Evolutionary conservation across 1,139 yeast species (phyloP), one percentile per base, ranked within the genome.

Genomic region (Pichia sp.): DNA sequence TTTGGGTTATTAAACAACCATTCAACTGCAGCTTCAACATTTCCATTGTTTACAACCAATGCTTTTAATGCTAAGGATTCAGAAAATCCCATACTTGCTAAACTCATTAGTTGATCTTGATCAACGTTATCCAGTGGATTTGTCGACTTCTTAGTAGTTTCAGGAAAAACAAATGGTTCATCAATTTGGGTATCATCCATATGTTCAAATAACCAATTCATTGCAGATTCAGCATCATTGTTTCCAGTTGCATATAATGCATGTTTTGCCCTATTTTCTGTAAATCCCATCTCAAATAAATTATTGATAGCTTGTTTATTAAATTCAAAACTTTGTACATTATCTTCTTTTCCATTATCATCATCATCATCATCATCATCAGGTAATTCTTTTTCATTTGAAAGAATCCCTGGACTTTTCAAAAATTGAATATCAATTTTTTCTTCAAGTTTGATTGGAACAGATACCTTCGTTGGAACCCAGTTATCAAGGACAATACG

Each of bases 171-270:
- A 34, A 81, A 68, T 1, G 87, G 84, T 9, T 64, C 76, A 59
- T 89, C 94, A 38, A 87, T 74, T 52, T 78, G 86, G 1, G 80
- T 61, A 55, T 88, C 96, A 23, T 88, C 96, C 80, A 86, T 77
- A 55, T 89, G 96, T 22, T 73, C 81, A 57, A 89, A 80, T 9
- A 93, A 59, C 96, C 97, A 88, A 54, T 86, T 85, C 84, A 86
- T 80, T 0, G 97, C 96, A 5, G 70, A 72, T 52, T 91, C 97
- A 0, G 85, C 69, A 38, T 67, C 67, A 3, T 59, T 53, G 53
- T 86, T 88, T 0, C 88, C 93, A 0, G 95, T 86, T 30, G 74
- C 63, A 53, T 70, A 80, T 25, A 91, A 66, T 0, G 91, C 96
- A 54, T 79, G 77, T 26, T 69, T 66, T 33, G 81, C 71, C 37